Conservation (phyloP, 495 filamentous ascomycete species). For the Penicillium longicatenatum region DNA sequence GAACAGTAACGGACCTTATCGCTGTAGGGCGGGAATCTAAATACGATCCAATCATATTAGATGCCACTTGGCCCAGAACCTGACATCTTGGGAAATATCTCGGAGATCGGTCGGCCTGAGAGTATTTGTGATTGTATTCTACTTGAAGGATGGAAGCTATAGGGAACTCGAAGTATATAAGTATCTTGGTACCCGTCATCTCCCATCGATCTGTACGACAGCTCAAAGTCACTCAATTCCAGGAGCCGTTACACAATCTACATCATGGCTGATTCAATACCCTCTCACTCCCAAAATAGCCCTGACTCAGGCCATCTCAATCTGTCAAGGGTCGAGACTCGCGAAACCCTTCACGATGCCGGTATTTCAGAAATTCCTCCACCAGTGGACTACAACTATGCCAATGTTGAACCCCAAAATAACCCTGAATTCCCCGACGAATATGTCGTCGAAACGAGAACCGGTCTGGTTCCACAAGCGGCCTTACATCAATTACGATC, state of each 20-base stretch:
- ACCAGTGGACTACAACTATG: slow-evolving; percentile 32
- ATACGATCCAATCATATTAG: slow-evolving; percentile 4
- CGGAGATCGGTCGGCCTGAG: slow-evolving; percentile 23
- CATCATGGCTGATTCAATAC: slow-evolving; percentile 9
- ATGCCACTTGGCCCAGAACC: background rate
- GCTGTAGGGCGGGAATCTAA: background rate
- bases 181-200: background rate
- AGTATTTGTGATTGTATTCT: background rate
- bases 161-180: slow-evolving; percentile 14
- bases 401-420: slow-evolving; percentile 21
- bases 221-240: background rate
- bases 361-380: slow-evolving; percentile 27
- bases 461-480: slow-evolving; percentile 32
- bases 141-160: background rate
- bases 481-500: slow-evolving; percentile 30
- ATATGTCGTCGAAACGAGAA: slow-evolving; percentile 34
- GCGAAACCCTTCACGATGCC: slow-evolving; percentile 19
- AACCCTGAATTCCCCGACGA: slow-evolving; percentile 36
- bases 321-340: slow-evolving; percentile 20
- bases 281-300: slow-evolving; percentile 6
- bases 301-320: background rate
- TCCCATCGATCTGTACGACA: slow-evolving; percentile 1
- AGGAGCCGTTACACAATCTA: background rate
- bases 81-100: slow-evolving; percentile 6
- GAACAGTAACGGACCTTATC: background rate